These are phyloP conservation scores for Amoebophrya sp. DNA, from an alignment of 169 alveolate genomes.

Conservation along the genomic window DNA sequence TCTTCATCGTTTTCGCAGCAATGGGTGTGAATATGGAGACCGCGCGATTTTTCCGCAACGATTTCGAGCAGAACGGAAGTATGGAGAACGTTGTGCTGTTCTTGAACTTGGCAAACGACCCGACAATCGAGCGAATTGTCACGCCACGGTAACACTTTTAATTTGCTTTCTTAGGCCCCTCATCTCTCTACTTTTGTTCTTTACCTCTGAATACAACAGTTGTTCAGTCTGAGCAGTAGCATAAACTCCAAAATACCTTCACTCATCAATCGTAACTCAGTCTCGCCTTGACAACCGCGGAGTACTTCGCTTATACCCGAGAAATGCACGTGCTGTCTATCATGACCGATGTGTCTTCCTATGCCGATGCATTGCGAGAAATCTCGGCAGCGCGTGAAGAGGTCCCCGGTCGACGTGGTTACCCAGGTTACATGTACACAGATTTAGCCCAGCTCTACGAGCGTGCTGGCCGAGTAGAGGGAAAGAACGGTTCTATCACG, in stretches of 20 bases:
- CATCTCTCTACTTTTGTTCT: too few relatives aligned
- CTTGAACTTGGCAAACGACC: conserved; percentile 98
- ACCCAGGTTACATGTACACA: conserved; percentile 99
- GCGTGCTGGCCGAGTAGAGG: conserved; percentile 98
- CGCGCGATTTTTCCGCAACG: conserved; percentile 97
- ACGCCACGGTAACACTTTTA: conserved; percentile 43
- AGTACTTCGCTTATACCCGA: conserved; percentile 96
- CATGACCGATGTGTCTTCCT: conserved; percentile 98
- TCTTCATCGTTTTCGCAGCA: conserved; percentile 99
- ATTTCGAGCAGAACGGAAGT: conserved; percentile 97
- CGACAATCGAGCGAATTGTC: conserved; percentile 90
- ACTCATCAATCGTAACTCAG: too few relatives aligned
- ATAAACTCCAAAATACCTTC: too few relatives aligned
- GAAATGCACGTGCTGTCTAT: conserved; percentile 97
- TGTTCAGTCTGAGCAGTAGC: too few relatives aligned
- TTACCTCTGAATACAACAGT: too few relatives aligned
- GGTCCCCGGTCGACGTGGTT: conserved; percentile 99
- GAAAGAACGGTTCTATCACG: conserved; percentile 91
- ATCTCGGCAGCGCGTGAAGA: conserved; percentile 99
- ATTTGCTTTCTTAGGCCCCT: too few relatives aligned
- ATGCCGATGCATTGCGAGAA: conserved; percentile 99
- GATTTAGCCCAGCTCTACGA: conserved; percentile 98
- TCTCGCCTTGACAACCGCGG: conserved; percentile 98
- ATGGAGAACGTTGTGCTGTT: conserved; percentile 98
- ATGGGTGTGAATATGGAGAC: conserved; percentile 99